These are phyloP conservation scores for Gossypium sturtianum DNA, from an alignment of 345 rosid species.

Conservation along the genomic window DNA sequence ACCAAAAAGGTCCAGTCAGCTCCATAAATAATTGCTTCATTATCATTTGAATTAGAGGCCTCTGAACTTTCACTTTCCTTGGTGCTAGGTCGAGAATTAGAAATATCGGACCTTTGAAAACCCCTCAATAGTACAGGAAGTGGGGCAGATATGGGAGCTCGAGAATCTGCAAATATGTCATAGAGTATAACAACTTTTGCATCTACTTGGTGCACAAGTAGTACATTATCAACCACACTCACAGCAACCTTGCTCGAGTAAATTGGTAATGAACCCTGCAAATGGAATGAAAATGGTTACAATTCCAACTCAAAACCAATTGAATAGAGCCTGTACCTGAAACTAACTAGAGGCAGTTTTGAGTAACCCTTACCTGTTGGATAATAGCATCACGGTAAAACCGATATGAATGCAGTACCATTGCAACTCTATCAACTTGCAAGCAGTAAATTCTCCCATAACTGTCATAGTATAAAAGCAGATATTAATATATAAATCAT, in stretches of 20 bases:
- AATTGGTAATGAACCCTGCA: conserved; percentile 92
- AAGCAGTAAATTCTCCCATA: conserved; percentile 98
- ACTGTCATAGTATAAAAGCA: conserved; percentile 39
- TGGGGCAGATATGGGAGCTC: conserved; percentile 97
- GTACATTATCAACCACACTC: conserved; percentile 83
- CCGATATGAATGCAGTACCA: conserved; percentile 83
- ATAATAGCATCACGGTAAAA: conserved; percentile 96
- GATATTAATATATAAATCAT: conserved; percentile 8
- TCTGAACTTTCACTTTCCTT: conserved; percentile 52
- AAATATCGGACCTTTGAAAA: conserved; percentile 43
- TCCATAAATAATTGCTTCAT: conserved; percentile 60
- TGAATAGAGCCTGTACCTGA: not conserved
- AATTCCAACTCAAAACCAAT: conserved; percentile 3
- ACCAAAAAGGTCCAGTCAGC: conserved; percentile 87
- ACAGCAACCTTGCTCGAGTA: conserved; percentile 84
- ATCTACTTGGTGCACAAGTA: conserved; percentile 96
- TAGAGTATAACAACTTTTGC: conserved; percentile 94
- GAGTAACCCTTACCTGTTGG: conserved; percentile 54
- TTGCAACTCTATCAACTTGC: conserved; percentile 95
- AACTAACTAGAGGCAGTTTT: not conserved
- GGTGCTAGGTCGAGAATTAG: conserved; percentile 38
- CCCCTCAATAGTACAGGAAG: conserved; percentile 87
- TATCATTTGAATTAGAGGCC: conserved; percentile 37
- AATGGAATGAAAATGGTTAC: not conserved
- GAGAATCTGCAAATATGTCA: conserved; percentile 85